Base-by-base conservation (phyloP, 345 rosid species). In the Acer negundo region DNA sequence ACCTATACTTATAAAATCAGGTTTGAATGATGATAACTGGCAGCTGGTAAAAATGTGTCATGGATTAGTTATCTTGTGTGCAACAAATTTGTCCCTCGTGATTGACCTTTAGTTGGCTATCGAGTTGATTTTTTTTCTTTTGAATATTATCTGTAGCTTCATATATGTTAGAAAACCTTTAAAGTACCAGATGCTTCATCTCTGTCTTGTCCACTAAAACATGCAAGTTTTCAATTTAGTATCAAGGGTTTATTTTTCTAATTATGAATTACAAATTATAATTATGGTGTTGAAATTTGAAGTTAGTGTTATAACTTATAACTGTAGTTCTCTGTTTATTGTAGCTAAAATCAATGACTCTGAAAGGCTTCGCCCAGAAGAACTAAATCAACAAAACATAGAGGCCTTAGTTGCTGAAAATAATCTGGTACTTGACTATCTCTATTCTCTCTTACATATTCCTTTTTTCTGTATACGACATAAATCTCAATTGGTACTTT, bases 341-440 rank as follows among this genome's bases (percentile, higher is more conserved):
- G 84, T 84, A 96, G 99, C 88, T 73, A 89, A 67, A 78, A 79
- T 91, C 28, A 93, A 89, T 80, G 97, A 94, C 81, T 89, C 94
- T 77, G 99, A 94, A 74, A 87, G 92, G 77, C 97, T 96, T 83
- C 95, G 97, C 67, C 99, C 98, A 65, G 99, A 96, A 86, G 98
- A 96, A 83, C 81, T 96, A 72, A 96, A 96, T 88, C 99, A 96
- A 80, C 98, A 92, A 82, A 96, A 96, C 75, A 96, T 96, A 77
- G 99, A 96, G 86, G 99, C 98, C 58, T 84, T 96, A 81, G 97
- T 96, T 72, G 99, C 99, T 51, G 99, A 96, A 87, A 94, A 86
- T 82, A 94, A 96, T 82, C 89, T 94, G 97, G 99, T 95, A 88
- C 64, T 40, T 40, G 19, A 35, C 23, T 59, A 49, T 67, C 55